Evolutionary conservation across 441 rosid species (phyloP), one percentile per base, ranked within the genome.

Genomic region (Breynia disticha): DNA sequence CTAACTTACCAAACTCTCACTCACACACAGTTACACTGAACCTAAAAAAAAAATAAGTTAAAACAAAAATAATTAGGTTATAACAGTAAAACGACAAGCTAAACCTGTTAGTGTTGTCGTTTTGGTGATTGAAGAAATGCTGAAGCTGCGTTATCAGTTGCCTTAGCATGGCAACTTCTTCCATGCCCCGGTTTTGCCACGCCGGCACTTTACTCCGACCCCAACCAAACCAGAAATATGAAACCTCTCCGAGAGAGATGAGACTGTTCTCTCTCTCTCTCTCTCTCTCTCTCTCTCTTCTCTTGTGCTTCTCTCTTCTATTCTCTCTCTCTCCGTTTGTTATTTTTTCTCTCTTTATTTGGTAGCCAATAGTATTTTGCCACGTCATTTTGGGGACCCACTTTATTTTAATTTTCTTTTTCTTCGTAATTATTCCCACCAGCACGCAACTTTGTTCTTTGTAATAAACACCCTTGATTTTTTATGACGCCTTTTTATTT

Each of bases 91-190:
- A 55, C 19, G 11, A 13, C 43, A 14, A 39, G 11, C 5, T 2
- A 9, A 39, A 72, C 78, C 79, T 65, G 71, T 60, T 48, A 70
- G 46, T 66, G 46, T 52, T 24, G 32, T 24, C 32, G 32, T 24
- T 24, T 3, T 2, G 32, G 32, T 24, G 32, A 62, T 78, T 79
- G 48, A 79, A 75, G 66, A 80, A 83, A 73, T 85, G 82, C 59
- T 80, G 87, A 81, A 90, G 93, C 95, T 82, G 96, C 74, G 76
- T 88, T 76, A 90, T 83, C 60, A 90, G 81, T 66, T 87, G 98
- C 80, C 96, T 79, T 53, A 90, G 93, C 98, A 87, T 80, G 90
- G 88, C 84, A 76, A 87, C 82, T 71, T 75, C 95, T 64, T 70
- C 74, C 96, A 87, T 87, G 32, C 32, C 32, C 32, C 74, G 84